phyloP scores from a whole-genome alignment of 2,329 filamentous ascomycete genomes.

The Exophiala mesophila region DNA sequence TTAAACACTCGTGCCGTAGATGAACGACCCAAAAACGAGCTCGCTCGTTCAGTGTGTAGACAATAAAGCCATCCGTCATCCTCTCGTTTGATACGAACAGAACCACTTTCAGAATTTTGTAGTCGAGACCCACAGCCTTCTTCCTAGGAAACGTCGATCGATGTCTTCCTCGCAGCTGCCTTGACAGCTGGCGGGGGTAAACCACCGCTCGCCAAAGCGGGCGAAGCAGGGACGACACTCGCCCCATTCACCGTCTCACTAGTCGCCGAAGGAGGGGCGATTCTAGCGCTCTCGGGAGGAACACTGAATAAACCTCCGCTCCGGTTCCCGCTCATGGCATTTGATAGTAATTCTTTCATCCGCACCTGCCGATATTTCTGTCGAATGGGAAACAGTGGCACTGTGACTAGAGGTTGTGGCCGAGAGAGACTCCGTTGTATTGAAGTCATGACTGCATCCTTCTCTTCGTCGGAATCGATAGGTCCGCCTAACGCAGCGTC shows the following conservation, averaged over 20 bases:
- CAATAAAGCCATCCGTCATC: no score
- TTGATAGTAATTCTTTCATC: conserved; percentile 59
- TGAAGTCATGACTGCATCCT: conserved; percentile 78
- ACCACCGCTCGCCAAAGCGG: conserved; percentile 13
- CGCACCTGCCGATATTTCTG: conserved; percentile 58
- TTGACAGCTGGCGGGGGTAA: conserved; percentile 20
- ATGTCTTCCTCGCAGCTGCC: conserved; percentile 16
- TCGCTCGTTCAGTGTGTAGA: no score
- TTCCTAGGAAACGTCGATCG: conserved; percentile 21
- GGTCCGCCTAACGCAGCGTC: conserved; percentile 48
- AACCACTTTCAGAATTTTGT: no score
- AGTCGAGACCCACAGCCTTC: no score
- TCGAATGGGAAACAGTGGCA: conserved; percentile 47
- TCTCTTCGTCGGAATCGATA: conserved; percentile 93
- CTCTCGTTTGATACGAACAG: no score
- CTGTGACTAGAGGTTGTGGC: conserved; percentile 70
- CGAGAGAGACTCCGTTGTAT: conserved; percentile 58
- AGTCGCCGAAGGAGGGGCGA: conserved; percentile 17
- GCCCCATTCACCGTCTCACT: conserved; percentile 18
- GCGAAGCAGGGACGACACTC: conserved; percentile 13
- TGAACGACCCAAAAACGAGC: no score
- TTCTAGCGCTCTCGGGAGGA: conserved; percentile 19
- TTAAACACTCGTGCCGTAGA: no score
- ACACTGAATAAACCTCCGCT: conserved; percentile 42
- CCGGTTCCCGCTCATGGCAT: conserved; percentile 50